These are phyloP conservation scores for Daldinia sp. DNA, from an alignment of 2,329 filamentous ascomycete species.

Conservation along the genomic window DNA sequence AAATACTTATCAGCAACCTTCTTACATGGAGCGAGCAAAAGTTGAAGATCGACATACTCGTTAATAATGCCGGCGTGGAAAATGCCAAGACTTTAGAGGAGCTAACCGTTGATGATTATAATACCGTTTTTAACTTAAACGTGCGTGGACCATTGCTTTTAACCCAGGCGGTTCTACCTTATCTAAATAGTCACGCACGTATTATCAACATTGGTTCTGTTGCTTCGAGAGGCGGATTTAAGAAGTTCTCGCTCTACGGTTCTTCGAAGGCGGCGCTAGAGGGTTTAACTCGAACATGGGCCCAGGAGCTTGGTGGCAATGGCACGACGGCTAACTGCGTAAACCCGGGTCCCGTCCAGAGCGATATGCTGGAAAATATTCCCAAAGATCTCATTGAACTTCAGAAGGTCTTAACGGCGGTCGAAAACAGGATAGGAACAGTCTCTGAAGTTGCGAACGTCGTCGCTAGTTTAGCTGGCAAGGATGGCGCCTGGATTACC, in stretches of 20 bases:
- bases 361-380: constrained; percentile 67
- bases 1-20: constrained; percentile 40
- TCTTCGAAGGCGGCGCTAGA: constrained; percentile 71
- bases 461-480: constrained; percentile 66
- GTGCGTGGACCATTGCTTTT: constrained; percentile 66
- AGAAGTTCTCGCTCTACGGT: constrained; percentile 63
- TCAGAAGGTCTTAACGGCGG: constrained; percentile 63
- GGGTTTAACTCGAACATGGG: constrained; percentile 69
- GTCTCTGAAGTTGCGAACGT: constrained; percentile 67
- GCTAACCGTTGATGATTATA: constrained; percentile 63
- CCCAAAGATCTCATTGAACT: constrained; percentile 61
- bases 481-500: constrained; percentile 62
- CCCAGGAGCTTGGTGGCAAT: constrained; percentile 66
- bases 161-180: constrained; percentile 64
- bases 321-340: constrained; percentile 73
- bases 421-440: constrained; percentile 64
- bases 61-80: constrained; percentile 57
- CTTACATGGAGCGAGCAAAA: constrained; percentile 33
- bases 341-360: constrained; percentile 69
- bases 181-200: constrained; percentile 60
- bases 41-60: constrained; percentile 51
- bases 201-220: constrained; percentile 72
- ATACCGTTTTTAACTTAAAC: constrained; percentile 68
- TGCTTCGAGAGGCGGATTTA: constrained; percentile 61
- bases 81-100: constrained; percentile 54